These are phyloP conservation scores for Didymella exigua DNA, from an alignment of 2,329 filamentous ascomycete genomes.

Conservation along the genomic window DNA sequence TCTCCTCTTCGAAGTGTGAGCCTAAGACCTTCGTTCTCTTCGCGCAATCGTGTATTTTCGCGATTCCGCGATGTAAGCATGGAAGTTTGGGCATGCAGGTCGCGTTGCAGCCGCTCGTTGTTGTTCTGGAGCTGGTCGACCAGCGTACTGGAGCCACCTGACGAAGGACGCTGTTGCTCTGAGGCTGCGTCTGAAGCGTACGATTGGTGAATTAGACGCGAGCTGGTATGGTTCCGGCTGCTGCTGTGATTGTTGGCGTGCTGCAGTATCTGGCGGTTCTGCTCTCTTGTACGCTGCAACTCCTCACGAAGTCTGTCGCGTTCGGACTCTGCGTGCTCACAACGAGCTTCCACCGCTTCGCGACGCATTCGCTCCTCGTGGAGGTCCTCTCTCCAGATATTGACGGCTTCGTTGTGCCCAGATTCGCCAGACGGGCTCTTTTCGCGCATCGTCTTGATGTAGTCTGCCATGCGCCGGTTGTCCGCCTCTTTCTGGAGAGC, in stretches of 20 bases:
- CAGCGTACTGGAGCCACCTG: slow-evolving; percentile 65
- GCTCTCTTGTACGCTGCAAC: slow-evolving; percentile 68
- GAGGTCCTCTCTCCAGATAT: slow-evolving; percentile 93
- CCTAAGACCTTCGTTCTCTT: slow-evolving; percentile 97
- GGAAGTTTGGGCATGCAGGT: slow-evolving; percentile 93
- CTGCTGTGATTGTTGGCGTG: slow-evolving; percentile 46
- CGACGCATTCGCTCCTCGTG: slow-evolving; percentile 88
- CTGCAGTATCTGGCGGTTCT: slow-evolving; percentile 43
- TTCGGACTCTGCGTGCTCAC: slow-evolving; percentile 89
- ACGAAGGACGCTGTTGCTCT: slow-evolving; percentile 39
- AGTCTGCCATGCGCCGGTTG: slow-evolving; percentile 82
- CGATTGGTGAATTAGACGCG: slow-evolving; percentile 48
- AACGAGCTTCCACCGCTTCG: slow-evolving; percentile 84
- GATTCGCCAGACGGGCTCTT: slow-evolving; percentile 45
- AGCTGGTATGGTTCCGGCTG: slow-evolving; percentile 45
- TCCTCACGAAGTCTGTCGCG: slow-evolving; percentile 84
- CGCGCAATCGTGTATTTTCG: slow-evolving; percentile 91
- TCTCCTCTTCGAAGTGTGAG: slow-evolving; percentile 78
- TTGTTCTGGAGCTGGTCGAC: slow-evolving; percentile 91
- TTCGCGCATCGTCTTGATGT: slow-evolving; percentile 69
- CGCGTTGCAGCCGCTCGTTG: slow-evolving; percentile 87
- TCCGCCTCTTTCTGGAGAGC: slow-evolving; percentile 80
- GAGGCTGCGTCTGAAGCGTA: slow-evolving; percentile 49
- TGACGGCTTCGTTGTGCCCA: slow-evolving; percentile 54
- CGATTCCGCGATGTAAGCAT: slow-evolving; percentile 96